A percentile compares a stretch with the other conserved stretches of the same genome.
Conservation (phyloP, 2,329 filamentous ascomycete genomes). For the Coniella lustricola region DNA sequence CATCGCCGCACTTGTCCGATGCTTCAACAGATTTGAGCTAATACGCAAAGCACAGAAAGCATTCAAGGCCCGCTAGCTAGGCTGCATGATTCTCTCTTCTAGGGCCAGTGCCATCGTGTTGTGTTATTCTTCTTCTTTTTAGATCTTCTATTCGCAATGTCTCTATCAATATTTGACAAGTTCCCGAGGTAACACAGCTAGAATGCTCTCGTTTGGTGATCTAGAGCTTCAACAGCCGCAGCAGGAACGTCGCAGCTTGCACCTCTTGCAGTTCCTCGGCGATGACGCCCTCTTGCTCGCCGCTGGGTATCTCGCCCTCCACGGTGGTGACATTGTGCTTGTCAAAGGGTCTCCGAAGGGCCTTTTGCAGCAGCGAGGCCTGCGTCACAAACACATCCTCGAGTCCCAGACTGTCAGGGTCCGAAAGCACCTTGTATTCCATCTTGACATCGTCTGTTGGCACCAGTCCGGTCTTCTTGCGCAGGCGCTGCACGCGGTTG, state of each 20-base stretch:
- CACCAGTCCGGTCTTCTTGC: conserved; percentile 88
- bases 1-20: background rate
- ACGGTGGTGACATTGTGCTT: conserved; percentile 55
- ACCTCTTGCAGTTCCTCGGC: conserved; percentile 80
- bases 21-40: background rate
- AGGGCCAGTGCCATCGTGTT: background rate
- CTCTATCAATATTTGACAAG: background rate
- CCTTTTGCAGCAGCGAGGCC: conserved; percentile 63
- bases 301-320: conserved; percentile 47
- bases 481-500: conserved; percentile 82
- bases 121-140: background rate
- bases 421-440: conserved; percentile 77
- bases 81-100: no score
- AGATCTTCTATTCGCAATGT: background rate
- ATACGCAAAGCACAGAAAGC: conserved; percentile 7
- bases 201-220: background rate
- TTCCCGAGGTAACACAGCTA: background rate
- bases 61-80: conserved; percentile 9
- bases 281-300: conserved; percentile 55
- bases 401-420: conserved; percentile 71
- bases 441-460: conserved; percentile 93
- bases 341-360: conserved; percentile 68
- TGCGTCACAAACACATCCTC: conserved; percentile 64
- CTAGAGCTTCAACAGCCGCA: conserved; percentile 30
- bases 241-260: conserved; percentile 71